Percentiles rank a stretch among this genome's conserved stretches.
Evolutionary conservation across 306 rosid genomes (phyloP).

Genomic region (Trichosanthes cucumerina): DNA sequence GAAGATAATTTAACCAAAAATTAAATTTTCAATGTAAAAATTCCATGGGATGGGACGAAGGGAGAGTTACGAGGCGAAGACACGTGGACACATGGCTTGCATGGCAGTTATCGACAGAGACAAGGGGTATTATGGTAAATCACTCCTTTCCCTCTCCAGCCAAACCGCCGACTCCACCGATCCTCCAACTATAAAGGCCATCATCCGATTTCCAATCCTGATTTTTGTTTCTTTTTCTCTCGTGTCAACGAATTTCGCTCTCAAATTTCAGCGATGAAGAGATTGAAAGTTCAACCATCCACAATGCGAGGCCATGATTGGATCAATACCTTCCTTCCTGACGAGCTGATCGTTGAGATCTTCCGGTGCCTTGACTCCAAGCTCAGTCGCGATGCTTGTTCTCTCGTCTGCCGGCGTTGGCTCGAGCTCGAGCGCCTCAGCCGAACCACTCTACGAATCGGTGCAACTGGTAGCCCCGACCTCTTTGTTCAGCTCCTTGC

Average conservation of each 20-base stretch:
- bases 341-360: slow-evolving; percentile 72
- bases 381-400: slow-evolving; percentile 62
- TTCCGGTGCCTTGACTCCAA: slow-evolving; percentile 52
- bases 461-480: slow-evolving; percentile 73
- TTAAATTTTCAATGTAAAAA: background rate
- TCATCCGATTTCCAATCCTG: background rate
- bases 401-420: slow-evolving; percentile 91
- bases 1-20: no score
- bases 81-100: slow-evolving; percentile 1
- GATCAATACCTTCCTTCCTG: slow-evolving; percentile 69
- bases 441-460: slow-evolving; percentile 61
- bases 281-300: background rate
- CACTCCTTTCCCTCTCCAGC: background rate
- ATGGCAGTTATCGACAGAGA: background rate
- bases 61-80: background rate
- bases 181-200: background rate
- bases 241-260: background rate
- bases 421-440: slow-evolving; percentile 68
- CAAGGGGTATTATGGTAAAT: background rate
- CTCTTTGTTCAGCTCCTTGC: slow-evolving; percentile 44
- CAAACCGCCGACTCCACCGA: slow-evolving; percentile 12
- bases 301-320: slow-evolving; percentile 52
- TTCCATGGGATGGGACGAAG: background rate
- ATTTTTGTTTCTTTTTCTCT: background rate
- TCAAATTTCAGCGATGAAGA: background rate